Evolutionary conservation across 371 early-diverging fungal genomes (phyloP).

Genomic region (Mucor plumbeus): DNA sequence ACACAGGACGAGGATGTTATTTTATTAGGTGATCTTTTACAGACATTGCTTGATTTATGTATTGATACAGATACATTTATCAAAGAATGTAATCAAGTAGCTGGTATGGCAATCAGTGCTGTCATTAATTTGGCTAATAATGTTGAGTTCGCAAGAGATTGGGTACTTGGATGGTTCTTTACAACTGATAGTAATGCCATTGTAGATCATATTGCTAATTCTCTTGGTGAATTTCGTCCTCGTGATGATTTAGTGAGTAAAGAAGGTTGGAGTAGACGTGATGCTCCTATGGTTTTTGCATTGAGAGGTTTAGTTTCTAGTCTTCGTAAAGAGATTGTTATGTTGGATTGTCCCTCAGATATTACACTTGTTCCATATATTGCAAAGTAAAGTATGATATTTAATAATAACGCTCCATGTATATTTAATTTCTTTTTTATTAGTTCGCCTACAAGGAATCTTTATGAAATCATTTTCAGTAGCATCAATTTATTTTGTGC

Average conservation of each 20-base stretch:
- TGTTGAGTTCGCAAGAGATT: conserved; percentile 34
- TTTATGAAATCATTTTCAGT: conserved; percentile 54
- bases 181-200: conserved; percentile 4
- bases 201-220: conserved; percentile 11
- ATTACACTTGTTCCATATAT: conserved; percentile 21
- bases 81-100: conserved; percentile 55
- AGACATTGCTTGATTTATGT: conserved; percentile 38
- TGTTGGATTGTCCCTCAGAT: conserved; percentile 34
- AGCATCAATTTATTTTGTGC: conserved; percentile 56
- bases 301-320: conserved; percentile 62
- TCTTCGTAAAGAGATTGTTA: conserved; percentile 51
- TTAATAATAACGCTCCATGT: background rate
- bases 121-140: conserved; percentile 40
- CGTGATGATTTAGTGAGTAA: conserved; percentile 17
- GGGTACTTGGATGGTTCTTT: conserved; percentile 48
- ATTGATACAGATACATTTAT: conserved; percentile 35
- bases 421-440: background rate
- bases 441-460: conserved; percentile 20
- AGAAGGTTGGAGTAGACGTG: conserved; percentile 41
- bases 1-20: conserved; percentile 22
- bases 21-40: conserved; percentile 24
- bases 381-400: conserved; percentile 37
- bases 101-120: conserved; percentile 55
- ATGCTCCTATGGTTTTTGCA: conserved; percentile 55
- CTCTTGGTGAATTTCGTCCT: conserved; percentile 25